Base-by-base conservation (phyloP, 495 filamentous ascomycete genomes). In the Articulospora tetracladia region DNA sequence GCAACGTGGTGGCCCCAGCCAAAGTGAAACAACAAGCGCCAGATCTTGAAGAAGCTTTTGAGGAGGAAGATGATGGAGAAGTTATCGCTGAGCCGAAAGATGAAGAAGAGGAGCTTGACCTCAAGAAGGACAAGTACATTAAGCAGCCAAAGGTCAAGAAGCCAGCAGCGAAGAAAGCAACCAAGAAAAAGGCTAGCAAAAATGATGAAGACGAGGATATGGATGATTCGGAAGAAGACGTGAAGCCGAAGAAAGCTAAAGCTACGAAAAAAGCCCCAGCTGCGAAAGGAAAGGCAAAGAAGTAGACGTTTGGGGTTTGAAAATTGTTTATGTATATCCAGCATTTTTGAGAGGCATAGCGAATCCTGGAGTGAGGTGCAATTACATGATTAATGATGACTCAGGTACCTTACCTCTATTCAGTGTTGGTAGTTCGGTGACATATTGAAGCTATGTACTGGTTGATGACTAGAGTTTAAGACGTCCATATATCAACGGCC, bases 91-190 rank as follows among this genome's bases (percentile, higher is more conserved):
- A 84, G 28, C 80, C 80, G 11, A 83, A 86, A 15, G 79, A 72
- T 3, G 86, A 83, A 50, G 83, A 84, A 50, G 88, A 88, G 1
- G 81, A 88, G 53, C 70, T 85, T 39, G 92, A 97, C 69, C 70
- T 98, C 24, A 89, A 86, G 66, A 97, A 94, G 70, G 95, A 98
- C 70, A 98, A 97, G 70, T 97, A 96, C 72, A 90, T 97, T 70
- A 96, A 93, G 73, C 78, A 86, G 68, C 89, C 92, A 11, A 97
- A 96, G 78, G 86, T 60, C 26, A 70, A 70, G 59, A 74, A 78
- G 50, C 55, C 66, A 20, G 44, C 67, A 12, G 55, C 67, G 20
- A 88, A 84, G 65, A 80, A 77, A 61, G 74, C 72, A 23, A 59
- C 70, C 54, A 91, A 89, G 76, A 80, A 80, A 12, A 90, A 89